These are phyloP conservation scores for Tetrastigma voinierianum DNA, from an alignment of 164 flowering plant species.

Conservation along the genomic window DNA sequence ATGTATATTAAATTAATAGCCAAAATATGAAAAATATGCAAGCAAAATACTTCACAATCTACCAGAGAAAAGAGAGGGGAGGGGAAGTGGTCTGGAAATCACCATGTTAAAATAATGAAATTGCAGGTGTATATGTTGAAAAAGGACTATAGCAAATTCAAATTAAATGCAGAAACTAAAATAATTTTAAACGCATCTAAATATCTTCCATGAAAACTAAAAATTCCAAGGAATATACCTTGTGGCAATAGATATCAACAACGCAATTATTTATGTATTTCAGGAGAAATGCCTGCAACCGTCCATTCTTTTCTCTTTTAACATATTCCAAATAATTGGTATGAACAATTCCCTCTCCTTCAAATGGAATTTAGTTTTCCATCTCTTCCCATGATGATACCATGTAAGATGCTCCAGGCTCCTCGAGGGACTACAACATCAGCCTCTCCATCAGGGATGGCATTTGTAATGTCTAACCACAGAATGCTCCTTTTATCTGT, in stretches of 20 bases:
- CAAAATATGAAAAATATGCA: too few species aligned
- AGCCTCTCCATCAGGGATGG: conserved; percentile 80
- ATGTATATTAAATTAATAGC: too few species aligned
- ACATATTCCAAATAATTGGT: conserved; percentile 94
- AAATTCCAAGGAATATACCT: conserved; percentile 40
- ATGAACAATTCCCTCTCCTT: conserved; percentile 86
- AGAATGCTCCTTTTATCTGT: conserved; percentile 83
- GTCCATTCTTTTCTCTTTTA: conserved; percentile 80
- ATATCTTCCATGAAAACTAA: background rate
- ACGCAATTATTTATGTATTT: conserved; percentile 79
- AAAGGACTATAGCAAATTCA: too few species aligned
- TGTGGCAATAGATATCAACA: conserved; percentile 82
- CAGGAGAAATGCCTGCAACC: conserved; percentile 57
- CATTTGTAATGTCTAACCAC: conserved; percentile 77
- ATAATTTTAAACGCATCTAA: too few species aligned
- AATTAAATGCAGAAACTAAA: too few species aligned
- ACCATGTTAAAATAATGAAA: too few species aligned
- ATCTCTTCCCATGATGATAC: conserved; percentile 96
- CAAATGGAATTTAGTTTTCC: conserved; percentile 81
- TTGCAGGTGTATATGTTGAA: background rate
- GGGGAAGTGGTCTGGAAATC: too few species aligned
- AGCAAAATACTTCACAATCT: too few species aligned
- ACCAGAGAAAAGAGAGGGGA: too few species aligned
- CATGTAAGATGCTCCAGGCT: conserved; percentile 99
- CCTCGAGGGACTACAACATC: conserved; percentile 96